Percentiles rank a stretch among this genome's conserved stretches.
Evolutionary conservation across 2,329 filamentous ascomycete species (phyloP).

Genomic region (Pseudogymnoascus sp.): DNA sequence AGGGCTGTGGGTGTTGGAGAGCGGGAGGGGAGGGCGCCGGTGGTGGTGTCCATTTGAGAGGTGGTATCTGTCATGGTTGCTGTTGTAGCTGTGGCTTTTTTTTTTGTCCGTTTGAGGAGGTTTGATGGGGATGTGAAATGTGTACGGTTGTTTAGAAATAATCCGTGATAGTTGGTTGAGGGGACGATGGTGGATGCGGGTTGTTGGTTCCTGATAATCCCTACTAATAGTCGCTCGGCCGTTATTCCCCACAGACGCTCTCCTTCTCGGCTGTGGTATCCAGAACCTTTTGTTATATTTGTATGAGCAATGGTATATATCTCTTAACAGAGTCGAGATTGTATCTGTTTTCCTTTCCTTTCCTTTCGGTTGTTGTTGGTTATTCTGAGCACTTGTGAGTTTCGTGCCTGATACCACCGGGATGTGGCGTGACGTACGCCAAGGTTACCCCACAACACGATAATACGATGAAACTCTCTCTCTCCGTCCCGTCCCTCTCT

Average conservation of each 20-base stretch:
- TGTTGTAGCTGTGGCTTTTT: background rate
- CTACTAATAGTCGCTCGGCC: background rate
- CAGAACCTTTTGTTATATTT: background rate
- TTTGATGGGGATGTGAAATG: background rate
- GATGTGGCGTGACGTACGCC: background rate
- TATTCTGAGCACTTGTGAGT: background rate
- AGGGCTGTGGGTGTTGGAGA: slow-evolving; percentile 51
- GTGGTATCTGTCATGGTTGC: slow-evolving; percentile 21
- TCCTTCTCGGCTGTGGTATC: background rate
- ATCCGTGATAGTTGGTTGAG: background rate
- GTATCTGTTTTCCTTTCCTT: background rate
- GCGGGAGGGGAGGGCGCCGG: slow-evolving; percentile 75
- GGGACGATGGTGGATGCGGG: background rate
- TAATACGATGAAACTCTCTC: background rate
- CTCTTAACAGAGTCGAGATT: background rate
- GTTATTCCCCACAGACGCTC: background rate
- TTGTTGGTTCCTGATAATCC: background rate
- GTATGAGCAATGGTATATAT: background rate
- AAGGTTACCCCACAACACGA: background rate
- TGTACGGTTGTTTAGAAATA: background rate
- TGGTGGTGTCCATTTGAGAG: slow-evolving; percentile 65
- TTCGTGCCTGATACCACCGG: background rate
- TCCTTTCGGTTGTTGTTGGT: background rate
- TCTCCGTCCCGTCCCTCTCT: no score
- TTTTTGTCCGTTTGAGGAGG: background rate